Base-by-base conservation (phyloP, 805 yeast species). In the Metschnikowia lunata region DNA sequence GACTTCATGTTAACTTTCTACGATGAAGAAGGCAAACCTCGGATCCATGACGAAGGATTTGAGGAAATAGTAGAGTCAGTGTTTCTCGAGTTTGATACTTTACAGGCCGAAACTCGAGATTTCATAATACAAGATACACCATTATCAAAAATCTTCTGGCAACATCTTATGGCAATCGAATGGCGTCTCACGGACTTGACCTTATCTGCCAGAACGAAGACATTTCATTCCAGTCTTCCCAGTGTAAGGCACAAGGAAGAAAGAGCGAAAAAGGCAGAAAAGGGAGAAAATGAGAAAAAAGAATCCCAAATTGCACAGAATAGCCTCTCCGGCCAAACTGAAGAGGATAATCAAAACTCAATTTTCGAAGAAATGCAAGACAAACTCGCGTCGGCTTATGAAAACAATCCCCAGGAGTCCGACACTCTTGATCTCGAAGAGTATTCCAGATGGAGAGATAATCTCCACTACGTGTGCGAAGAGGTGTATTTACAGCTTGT, bases 401-500 rank as follows among this genome's bases (percentile, higher is more conserved):
- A 28, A 7, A 29, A 29, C 18, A 30, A 37, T 27, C 41, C 38
- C 31, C 41, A 37, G 13, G n/a, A 29, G 26, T 14, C 6, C 3
- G 39, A 34, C 2, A 8, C 15, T 8, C 10, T 33, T 15, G 31
- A 37, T 13, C 27, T 37, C 9, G 35, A 8, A 11, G 31, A 29
- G 26, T 37, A 26, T 14, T 18, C 12, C 15, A 6, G 2, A 0
- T 42, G 42, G 46, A 12, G 46, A 8, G 14, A 14, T 6, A 29
- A 34, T 0, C 41, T 42, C 27, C 46, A 37, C 13, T 27, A 34
- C 15, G 35, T 13, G 9, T 42, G 41, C 31, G 37, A 42, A n/a
- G 28, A 37, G 5, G 23, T 34, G 0, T 34, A 10, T 23, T 26
- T 23, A 27, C 12, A 28, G 13, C 34, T 37, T 3, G 13, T 18